phyloP scores from a whole-genome alignment of 106 monocot genomes.

The Platanthera guangdongensis region DNA sequence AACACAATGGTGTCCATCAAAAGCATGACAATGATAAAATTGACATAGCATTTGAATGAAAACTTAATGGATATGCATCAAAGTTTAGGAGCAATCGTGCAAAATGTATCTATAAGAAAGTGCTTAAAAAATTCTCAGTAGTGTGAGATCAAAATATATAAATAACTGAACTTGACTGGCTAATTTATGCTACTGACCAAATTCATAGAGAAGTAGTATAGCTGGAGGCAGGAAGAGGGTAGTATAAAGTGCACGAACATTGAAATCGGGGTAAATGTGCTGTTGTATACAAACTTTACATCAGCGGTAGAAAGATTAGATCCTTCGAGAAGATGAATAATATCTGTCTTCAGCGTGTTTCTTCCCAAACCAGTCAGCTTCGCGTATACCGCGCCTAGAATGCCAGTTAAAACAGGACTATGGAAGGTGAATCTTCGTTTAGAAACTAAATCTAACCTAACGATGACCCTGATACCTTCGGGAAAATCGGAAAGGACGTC shows the following conservation, averaged over 20 bases:
- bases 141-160: background rate
- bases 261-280: slow-evolving; percentile 35
- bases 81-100: background rate
- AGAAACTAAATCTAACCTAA: background rate
- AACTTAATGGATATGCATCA: background rate
- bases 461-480: slow-evolving; percentile 7
- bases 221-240: background rate
- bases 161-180: background rate
- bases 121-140: background rate
- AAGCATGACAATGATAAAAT: background rate
- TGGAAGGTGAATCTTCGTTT: background rate
- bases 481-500: slow-evolving; percentile 20
- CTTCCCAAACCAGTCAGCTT: slow-evolving; percentile 37
- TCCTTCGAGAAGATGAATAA: slow-evolving; percentile 72
- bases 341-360: slow-evolving; percentile 68
- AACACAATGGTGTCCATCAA: background rate
- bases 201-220: background rate
- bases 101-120: background rate
- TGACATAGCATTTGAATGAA: background rate
- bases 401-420: background rate
- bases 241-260: slow-evolving; percentile 31
- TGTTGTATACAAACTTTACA: slow-evolving; percentile 77
- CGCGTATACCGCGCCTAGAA: slow-evolving; percentile 53
- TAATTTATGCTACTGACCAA: background rate
- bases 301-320: slow-evolving; percentile 50